Evolutionary conservation across 2,329 filamentous ascomycete genomes (phyloP).

Genomic region (Mycosphaerelloides madeirae): DNA sequence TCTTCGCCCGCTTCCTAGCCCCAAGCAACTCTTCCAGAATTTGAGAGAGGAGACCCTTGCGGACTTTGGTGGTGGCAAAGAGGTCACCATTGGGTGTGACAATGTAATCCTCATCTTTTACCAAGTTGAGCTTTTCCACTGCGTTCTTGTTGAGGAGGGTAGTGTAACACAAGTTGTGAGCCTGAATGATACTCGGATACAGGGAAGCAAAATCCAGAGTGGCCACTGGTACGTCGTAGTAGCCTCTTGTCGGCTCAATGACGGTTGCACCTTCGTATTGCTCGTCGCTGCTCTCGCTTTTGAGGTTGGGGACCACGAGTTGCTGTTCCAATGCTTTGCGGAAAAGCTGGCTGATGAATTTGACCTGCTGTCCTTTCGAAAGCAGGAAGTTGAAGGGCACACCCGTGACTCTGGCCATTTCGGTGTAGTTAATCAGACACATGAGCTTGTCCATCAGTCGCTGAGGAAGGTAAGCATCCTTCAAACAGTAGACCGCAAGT

Average conservation of each 20-base stretch:
- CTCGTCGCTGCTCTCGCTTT: constrained; percentile 65
- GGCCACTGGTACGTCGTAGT: constrained; percentile 91
- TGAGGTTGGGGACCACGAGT: constrained; percentile 85
- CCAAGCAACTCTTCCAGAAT: constrained; percentile 89
- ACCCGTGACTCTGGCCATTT: constrained; percentile 98
- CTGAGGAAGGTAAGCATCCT: constrained; percentile 94
- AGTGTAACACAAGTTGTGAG: constrained; percentile 97
- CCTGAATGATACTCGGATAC: constrained; percentile 98
- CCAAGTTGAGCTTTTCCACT: constrained; percentile 69
- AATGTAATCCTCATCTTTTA: constrained; percentile 92
- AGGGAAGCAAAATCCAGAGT: constrained; percentile 98
- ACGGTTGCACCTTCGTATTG: constrained; percentile 98
- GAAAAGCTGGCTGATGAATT: constrained; percentile 96
- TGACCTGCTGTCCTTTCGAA: constrained; percentile 89
- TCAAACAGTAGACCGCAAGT: constrained; percentile 91
- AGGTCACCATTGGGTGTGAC: constrained; percentile 90
- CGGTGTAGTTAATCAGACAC: constrained; percentile 97
- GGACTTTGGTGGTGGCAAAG: constrained; percentile 81
- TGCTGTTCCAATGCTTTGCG: constrained; percentile 90
- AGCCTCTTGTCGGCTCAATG: constrained; percentile 89
- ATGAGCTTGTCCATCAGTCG: constrained; percentile 95
- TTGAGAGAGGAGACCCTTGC: constrained; percentile 87
- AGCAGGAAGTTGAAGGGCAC: constrained; percentile 95
- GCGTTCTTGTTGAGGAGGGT: constrained; percentile 76
- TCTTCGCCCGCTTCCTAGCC: constrained; percentile 94